A percentile compares a stretch with the other conserved stretches of the same genome.
phyloP scores from a whole-genome alignment of 1,139 yeast genomes.

The Nakaseomyces sp. region DNA sequence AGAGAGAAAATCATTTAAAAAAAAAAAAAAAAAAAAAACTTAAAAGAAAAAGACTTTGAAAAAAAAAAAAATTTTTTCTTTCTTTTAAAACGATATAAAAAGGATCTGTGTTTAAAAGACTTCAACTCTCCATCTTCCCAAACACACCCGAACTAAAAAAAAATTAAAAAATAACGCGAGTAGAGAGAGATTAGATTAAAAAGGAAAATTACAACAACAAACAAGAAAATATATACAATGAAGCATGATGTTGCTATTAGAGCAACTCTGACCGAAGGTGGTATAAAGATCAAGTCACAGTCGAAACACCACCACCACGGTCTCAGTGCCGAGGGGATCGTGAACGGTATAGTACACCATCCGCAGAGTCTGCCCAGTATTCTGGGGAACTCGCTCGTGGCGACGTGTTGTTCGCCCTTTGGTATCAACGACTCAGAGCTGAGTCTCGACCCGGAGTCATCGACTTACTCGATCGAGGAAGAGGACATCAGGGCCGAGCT shows the following conservation, averaged over 20 bases:
- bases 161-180: too few relatives aligned
- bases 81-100: too few relatives aligned
- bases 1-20: too few relatives aligned
- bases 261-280: slow-evolving; percentile 6
- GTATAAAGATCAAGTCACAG: slow-evolving; percentile 7
- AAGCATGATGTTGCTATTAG: slow-evolving; percentile 3
- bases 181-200: background rate
- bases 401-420: slow-evolving; percentile 3
- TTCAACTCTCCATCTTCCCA: too few relatives aligned
- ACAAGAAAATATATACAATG: background rate
- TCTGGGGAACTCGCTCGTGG: background rate
- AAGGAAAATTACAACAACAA: background rate
- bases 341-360: background rate
- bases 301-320: background rate
- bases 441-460: slow-evolving; percentile 1
- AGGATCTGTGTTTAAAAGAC: too few relatives aligned
- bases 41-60: too few relatives aligned
- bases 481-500: too few relatives aligned
- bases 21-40: too few relatives aligned
- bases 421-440: slow-evolving; percentile 6
- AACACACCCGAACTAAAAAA: too few relatives aligned
- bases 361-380: slow-evolving; percentile 1
- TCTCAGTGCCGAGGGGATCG: too few relatives aligned
- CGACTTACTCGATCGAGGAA: too few relatives aligned
- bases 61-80: too few relatives aligned